A percentile compares a stretch with the other conserved stretches of the same genome.
These are phyloP conservation scores for Sugiyamaella japonica DNA, from an alignment of 1,139 yeast species.

Conservation along the genomic window DNA sequence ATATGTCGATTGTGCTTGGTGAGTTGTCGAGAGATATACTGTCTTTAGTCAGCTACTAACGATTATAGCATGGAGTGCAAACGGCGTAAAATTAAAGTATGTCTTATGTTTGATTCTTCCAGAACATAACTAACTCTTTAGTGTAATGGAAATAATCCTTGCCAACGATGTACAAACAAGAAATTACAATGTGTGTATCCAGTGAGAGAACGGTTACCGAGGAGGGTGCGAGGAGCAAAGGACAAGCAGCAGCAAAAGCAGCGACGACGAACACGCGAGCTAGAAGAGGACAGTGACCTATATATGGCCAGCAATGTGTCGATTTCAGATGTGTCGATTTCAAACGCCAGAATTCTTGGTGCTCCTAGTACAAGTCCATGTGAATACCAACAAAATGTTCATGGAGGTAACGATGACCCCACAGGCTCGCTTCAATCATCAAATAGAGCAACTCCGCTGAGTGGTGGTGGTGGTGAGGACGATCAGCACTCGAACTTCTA, in stretches of 20 bases:
- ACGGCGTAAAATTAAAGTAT: conserved; percentile 28
- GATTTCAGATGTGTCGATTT: neutral
- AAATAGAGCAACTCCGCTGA: conserved; percentile 3
- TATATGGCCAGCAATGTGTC: neutral
- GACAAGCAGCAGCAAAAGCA: neutral
- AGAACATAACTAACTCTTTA: conserved; percentile 15
- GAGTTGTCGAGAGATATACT: conserved; percentile 3
- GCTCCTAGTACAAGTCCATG: neutral
- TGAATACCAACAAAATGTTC: neutral
- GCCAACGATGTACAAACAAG: conserved; percentile 24
- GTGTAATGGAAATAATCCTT: conserved; percentile 22
- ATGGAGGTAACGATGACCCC: neutral
- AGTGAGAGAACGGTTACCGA: conserved; percentile 1
- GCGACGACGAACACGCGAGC: neutral
- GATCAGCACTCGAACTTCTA: neutral
- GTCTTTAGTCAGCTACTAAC: neutral
- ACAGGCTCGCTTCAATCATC: neutral
- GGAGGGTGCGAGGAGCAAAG: neutral
- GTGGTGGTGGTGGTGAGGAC: conserved; percentile 2
- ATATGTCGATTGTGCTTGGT: conserved; percentile 30
- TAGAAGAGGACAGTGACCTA: neutral
- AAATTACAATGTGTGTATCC: conserved; percentile 25
- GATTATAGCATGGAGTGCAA: conserved; percentile 25
- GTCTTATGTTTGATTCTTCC: too few species aligned
- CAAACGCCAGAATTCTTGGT: neutral